phyloP scores from a whole-genome alignment of 208 protist genomes.

The Leishmania guyanensis region DNA sequence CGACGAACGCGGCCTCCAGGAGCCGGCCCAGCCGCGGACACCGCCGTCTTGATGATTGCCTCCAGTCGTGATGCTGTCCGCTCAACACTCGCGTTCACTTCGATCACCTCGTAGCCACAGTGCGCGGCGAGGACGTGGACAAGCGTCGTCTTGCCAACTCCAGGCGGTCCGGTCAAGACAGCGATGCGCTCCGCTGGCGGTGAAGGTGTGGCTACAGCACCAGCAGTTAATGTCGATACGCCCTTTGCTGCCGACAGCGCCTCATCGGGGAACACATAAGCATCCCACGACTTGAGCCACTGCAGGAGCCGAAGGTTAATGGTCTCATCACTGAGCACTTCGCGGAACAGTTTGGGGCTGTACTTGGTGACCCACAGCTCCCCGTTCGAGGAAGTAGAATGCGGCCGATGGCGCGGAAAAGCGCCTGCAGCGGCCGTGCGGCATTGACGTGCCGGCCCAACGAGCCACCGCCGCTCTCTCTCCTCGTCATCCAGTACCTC shows the following conservation, averaged over 20 bases:
- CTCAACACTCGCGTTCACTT: slow-evolving; percentile 96
- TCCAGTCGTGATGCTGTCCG: slow-evolving; percentile 76
- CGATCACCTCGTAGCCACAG: slow-evolving; percentile 93
- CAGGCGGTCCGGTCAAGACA: slow-evolving; percentile 92
- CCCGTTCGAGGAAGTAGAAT: not conserved
- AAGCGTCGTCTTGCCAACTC: slow-evolving; percentile 96
- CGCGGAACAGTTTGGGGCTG: slow-evolving; percentile 66
- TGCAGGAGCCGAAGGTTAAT: slow-evolving; percentile 77
- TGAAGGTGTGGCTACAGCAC: not conserved
- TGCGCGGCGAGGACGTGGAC: slow-evolving; percentile 93
- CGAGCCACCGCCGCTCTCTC: not conserved
- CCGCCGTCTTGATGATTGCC: slow-evolving; percentile 63
- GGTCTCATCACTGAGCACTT: slow-evolving; percentile 84
- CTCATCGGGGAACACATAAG: slow-evolving; percentile 60
- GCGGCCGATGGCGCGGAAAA: not conserved
- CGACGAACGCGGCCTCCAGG: slow-evolving; percentile 23
- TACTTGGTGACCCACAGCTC: slow-evolving; percentile 82
- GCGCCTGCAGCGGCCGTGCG: not conserved
- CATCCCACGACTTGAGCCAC: slow-evolving; percentile 86
- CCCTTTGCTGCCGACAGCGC: not conserved
- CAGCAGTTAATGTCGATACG: not conserved
- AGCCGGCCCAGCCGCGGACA: slow-evolving; percentile 37
- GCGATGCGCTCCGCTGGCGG: slow-evolving; percentile 71
- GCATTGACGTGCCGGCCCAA: not conserved
- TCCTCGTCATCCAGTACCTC: not conserved